phyloP scores from a whole-genome alignment of 2,329 filamentous ascomycete genomes.

The Cytospora paraplurivora region DNA sequence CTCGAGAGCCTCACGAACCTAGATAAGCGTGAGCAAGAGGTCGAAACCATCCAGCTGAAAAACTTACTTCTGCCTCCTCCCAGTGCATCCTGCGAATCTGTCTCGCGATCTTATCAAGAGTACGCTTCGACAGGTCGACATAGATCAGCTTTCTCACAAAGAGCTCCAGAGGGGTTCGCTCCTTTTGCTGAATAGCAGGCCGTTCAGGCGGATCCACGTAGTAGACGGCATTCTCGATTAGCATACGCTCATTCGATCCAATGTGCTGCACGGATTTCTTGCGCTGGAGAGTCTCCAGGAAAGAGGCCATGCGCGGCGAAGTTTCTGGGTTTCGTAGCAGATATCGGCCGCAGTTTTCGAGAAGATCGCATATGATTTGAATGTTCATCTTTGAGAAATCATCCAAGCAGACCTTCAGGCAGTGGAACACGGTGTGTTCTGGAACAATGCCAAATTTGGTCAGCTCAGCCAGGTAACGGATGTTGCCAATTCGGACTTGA shows the following conservation, averaged over 20 bases:
- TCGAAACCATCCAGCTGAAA: constrained; percentile 27
- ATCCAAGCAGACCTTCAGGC: constrained; percentile 93
- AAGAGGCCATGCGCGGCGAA: constrained; percentile 87
- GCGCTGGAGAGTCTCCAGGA: constrained; percentile 89
- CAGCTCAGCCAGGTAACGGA: constrained; percentile 95
- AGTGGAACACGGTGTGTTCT: constrained; percentile 98
- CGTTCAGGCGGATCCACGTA: constrained; percentile 95
- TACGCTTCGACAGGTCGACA: constrained; percentile 89
- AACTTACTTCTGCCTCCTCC: constrained; percentile 80
- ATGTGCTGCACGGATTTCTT: constrained; percentile 97
- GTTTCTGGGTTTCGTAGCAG: constrained; percentile 91
- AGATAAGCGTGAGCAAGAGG: constrained; percentile 23
- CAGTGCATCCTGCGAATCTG: constrained; percentile 95
- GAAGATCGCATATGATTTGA: constrained; percentile 92
- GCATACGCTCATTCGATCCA: constrained; percentile 93
- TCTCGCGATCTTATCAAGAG: constrained; percentile 90
- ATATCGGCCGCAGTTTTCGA: constrained; percentile 96
- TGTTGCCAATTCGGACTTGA: constrained; percentile 89
- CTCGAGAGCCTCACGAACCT: constrained; percentile 62
- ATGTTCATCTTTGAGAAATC: constrained; percentile 99
- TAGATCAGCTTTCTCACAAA: constrained; percentile 94
- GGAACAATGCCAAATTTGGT: constrained; percentile 98
- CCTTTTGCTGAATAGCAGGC: constrained; percentile 93
- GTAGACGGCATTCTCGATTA: constrained; percentile 97
- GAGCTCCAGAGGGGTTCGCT: constrained; percentile 87